phyloP scores from a whole-genome alignment of 257 asterid genomes.

The Perilla frutescens region DNA sequence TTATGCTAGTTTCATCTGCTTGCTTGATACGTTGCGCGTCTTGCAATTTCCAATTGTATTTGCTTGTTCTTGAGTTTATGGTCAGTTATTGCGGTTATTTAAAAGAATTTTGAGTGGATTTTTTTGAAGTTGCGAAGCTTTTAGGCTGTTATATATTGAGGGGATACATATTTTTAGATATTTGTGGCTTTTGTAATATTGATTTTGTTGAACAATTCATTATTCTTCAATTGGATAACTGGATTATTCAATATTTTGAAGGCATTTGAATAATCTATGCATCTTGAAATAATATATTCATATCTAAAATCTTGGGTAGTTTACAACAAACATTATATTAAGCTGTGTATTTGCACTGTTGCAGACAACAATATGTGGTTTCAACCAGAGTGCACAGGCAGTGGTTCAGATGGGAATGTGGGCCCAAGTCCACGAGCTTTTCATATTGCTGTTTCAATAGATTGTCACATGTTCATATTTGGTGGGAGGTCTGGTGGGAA shows the following conservation, averaged over 20 bases:
- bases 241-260: conserved; percentile 4
- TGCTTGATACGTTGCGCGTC: conserved; percentile 22
- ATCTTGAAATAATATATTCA: background rate
- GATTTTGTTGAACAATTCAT: conserved; percentile 2
- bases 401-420: conserved; percentile 76
- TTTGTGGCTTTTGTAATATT: conserved; percentile 1
- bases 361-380: conserved; percentile 89
- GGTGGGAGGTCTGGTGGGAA: conserved; percentile 92
- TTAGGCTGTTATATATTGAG: conserved; percentile 9
- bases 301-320: background rate
- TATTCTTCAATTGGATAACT: conserved; percentile 19
- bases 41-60: background rate
- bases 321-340: conserved; percentile 6
- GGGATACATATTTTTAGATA: background rate
- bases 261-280: conserved; percentile 9
- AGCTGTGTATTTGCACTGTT: conserved; percentile 41
- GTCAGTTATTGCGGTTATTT: background rate
- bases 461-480: conserved; percentile 95
- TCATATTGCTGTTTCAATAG: conserved; percentile 85
- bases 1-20: background rate
- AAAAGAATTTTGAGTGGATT: background rate
- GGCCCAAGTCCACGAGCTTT: conserved; percentile 93
- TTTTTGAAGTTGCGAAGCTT: background rate
- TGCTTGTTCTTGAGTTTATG: background rate
- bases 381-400: conserved; percentile 90